Evolutionary conservation across 2,329 filamentous ascomycete genomes (phyloP).

Genomic region (Xylaria arbuscula): DNA sequence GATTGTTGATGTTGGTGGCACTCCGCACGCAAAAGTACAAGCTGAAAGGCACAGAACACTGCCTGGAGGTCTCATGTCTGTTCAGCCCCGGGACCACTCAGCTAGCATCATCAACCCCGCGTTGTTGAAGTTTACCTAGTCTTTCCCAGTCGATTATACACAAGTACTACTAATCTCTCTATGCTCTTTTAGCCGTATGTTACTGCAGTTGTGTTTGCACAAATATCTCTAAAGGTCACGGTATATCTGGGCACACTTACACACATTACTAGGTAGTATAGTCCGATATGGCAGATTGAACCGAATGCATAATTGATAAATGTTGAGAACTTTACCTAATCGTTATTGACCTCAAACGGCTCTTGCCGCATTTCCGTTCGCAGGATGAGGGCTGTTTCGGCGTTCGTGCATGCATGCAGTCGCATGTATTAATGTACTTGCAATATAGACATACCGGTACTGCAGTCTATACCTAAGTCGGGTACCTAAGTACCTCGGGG

Average conservation of each 20-base stretch:
- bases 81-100: background rate
- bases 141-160: background rate
- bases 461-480: too few relatives aligned
- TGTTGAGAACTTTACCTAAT: background rate
- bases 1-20: background rate
- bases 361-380: background rate
- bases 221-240: too few relatives aligned
- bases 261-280: background rate
- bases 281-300: background rate
- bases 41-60: constrained; percentile 19
- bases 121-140: too few relatives aligned
- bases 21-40: background rate
- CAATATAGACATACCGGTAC: too few relatives aligned
- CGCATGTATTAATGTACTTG: background rate
- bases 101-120: too few relatives aligned
- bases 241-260: background rate
- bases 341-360: background rate
- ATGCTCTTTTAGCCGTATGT: too few relatives aligned
- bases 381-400: constrained; percentile 15
- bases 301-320: background rate
- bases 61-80: background rate
- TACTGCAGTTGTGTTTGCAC: too few relatives aligned
- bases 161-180: too few relatives aligned
- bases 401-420: constrained; percentile 16
- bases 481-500: too few relatives aligned